These are phyloP conservation scores for Hymenoscyphus infarciens DNA, from an alignment of 2,329 filamentous ascomycete genomes.

Conservation along the genomic window DNA sequence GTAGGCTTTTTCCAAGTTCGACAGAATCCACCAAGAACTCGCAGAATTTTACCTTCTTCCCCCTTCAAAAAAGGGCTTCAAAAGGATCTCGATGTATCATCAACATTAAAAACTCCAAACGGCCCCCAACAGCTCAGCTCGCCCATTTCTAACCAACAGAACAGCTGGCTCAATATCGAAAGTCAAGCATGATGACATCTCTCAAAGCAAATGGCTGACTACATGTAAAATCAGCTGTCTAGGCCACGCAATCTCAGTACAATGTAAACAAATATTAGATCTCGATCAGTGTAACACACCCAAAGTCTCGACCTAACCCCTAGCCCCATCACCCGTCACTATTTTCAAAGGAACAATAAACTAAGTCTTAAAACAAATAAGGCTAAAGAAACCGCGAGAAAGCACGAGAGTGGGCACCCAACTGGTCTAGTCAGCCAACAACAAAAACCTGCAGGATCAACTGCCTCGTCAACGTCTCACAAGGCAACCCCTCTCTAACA, in stretches of 20 bases:
- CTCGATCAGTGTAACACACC: constrained; percentile 1
- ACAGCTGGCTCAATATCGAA: neutral
- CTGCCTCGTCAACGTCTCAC: neutral
- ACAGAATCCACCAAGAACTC: no score
- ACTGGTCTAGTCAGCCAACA: neutral
- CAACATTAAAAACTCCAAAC: neutral
- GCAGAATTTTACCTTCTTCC: neutral
- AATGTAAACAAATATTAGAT: neutral
- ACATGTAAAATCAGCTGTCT: neutral
- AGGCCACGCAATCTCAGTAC: neutral
- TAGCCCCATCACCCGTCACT: no score
- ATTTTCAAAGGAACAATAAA: neutral
- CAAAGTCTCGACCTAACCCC: neutral
- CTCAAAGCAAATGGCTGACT: neutral
- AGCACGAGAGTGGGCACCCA: neutral
- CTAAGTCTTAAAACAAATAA: neutral
- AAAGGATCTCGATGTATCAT: neutral
- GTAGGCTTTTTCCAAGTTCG: no score
- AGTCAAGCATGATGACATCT: neutral
- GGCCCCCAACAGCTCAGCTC: neutral
- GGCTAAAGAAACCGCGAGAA: neutral
- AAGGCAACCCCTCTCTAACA: neutral
- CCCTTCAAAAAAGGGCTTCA: neutral
- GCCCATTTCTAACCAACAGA: neutral
- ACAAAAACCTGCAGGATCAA: neutral